phyloP scores from a whole-genome alignment of 164 flowering plant species.

The Malania oleifera region DNA sequence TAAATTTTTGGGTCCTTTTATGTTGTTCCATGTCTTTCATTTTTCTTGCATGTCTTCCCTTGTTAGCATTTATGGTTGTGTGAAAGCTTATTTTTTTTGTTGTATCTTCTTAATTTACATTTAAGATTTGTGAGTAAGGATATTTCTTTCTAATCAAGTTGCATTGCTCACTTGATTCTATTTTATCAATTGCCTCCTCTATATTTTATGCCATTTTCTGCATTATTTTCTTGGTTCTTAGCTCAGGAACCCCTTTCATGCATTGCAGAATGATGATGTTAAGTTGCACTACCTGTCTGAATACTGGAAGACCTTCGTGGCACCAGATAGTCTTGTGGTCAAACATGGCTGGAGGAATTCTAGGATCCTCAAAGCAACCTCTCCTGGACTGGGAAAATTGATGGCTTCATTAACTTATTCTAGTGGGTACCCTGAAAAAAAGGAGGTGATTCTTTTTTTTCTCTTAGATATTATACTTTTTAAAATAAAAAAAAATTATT shows the following conservation, averaged over 20 bases:
- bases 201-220: not conserved
- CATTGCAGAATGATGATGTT: constrained; percentile 60
- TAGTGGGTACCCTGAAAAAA: constrained; percentile 31
- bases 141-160: not conserved
- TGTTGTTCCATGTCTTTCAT: not conserved
- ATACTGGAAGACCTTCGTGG: constrained; percentile 39
- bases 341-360: constrained; percentile 44
- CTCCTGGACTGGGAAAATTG: constrained; percentile 67
- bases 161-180: not conserved
- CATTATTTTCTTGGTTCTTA: not conserved
- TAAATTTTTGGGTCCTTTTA: not conserved
- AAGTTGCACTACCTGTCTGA: constrained; percentile 47
- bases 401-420: constrained; percentile 62
- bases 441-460: constrained; percentile 44
- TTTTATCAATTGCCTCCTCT: not conserved
- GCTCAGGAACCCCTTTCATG: constrained; percentile 8
- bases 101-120: not conserved
- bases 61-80: not conserved
- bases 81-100: not conserved
- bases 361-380: constrained; percentile 51
- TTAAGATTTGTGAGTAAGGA: not conserved
- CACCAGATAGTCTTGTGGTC: constrained; percentile 32
- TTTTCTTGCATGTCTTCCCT: too few species aligned
- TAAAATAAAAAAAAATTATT: not conserved
- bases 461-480: not conserved